Percentiles rank a stretch among this genome's conserved stretches.
phyloP scores from a whole-genome alignment of 2,329 filamentous ascomycete genomes.

The Colletotrichum echinochloae region DNA sequence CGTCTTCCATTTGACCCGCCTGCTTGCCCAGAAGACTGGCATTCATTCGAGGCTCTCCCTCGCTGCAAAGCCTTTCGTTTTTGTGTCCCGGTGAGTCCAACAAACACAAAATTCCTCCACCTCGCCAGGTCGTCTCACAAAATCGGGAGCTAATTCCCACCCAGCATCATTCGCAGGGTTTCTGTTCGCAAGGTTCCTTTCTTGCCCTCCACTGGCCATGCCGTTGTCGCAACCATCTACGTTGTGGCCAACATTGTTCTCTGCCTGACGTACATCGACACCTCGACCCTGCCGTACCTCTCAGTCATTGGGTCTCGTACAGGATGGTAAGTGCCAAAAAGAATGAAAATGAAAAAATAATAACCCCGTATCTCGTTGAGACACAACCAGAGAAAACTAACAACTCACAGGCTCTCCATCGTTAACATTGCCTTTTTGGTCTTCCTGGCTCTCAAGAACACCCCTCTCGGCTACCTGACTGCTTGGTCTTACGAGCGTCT shows the following conservation, averaged over 20 bases:
- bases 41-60: constrained; percentile 18
- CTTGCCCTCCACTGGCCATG: constrained; percentile 47
- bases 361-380: background rate
- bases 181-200: constrained; percentile 35
- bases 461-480: constrained; percentile 65
- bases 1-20: constrained; percentile 33
- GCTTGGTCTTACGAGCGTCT: constrained; percentile 69
- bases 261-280: constrained; percentile 51
- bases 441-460: constrained; percentile 68
- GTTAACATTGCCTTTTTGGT: constrained; percentile 64
- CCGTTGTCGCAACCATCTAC: constrained; percentile 47
- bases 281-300: constrained; percentile 45
- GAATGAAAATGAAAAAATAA: too few relatives aligned
- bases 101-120: background rate
- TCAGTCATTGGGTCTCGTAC: constrained; percentile 53
- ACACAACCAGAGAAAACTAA: background rate
- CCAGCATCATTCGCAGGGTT: constrained; percentile 31
- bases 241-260: constrained; percentile 50
- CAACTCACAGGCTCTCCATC: constrained; percentile 51
- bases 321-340: constrained; percentile 51
- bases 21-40: constrained; percentile 27
- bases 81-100: constrained; percentile 32
- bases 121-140: background rate
- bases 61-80: constrained; percentile 27
- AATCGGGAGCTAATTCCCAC: constrained; percentile 1